These are phyloP conservation scores for Candida morakotiae DNA, from an alignment of 805 yeast genomes.

Conservation along the genomic window DNA sequence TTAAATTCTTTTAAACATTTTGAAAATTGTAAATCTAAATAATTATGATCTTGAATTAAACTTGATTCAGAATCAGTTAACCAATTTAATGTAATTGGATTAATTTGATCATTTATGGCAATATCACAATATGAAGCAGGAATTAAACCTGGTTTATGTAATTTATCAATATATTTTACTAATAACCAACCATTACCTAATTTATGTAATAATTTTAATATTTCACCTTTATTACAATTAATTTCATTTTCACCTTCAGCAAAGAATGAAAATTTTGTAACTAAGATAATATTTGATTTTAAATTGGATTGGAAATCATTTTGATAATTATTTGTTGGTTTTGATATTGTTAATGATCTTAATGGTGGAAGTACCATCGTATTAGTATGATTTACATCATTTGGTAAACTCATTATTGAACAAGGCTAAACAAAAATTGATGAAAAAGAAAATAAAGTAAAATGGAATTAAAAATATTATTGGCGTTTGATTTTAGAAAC, in stretches of 20 bases:
- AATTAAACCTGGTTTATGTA: constrained; percentile 45
- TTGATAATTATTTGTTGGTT: constrained; percentile 13
- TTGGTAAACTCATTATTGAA: no score
- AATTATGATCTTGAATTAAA: constrained; percentile 17
- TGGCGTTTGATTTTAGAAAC: no score
- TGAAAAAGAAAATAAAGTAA: no score
- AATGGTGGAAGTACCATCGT: no score
- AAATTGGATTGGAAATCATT: constrained; percentile 9
- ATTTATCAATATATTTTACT: constrained; percentile 50
- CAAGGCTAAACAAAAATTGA: no score
- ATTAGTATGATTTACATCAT: no score
- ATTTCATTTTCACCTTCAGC: constrained; percentile 45
- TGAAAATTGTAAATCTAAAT: constrained; percentile 25
- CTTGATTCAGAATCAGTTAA: constrained; percentile 12
- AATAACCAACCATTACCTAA: constrained; percentile 52
- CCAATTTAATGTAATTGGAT: constrained; percentile 38
- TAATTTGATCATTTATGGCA: constrained; percentile 36
- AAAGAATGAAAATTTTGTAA: constrained; percentile 42
- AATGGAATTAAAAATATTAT: no score
- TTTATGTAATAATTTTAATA: constrained; percentile 45
- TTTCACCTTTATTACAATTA: constrained; percentile 45
- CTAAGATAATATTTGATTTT: constrained; percentile 35
- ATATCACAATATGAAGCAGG: constrained; percentile 49
- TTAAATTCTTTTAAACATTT: constrained; percentile 11
- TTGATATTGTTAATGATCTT: constrained; percentile 12